Evolutionary conservation across 768 basidiomycete genomes (phyloP).

Genomic region (Boletus barrowsii): DNA sequence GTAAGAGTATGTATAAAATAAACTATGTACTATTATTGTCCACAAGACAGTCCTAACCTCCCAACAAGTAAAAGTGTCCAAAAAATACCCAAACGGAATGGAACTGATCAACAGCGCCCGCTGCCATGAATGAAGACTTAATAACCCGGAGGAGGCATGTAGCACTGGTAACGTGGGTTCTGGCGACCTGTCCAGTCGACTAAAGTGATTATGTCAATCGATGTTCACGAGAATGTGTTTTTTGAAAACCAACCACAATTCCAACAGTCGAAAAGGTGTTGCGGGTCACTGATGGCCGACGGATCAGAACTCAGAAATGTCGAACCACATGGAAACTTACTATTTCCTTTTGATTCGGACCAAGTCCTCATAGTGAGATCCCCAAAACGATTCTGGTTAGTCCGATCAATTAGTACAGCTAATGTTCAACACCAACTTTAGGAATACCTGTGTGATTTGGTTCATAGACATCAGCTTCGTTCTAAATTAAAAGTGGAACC

Average conservation of each 20-base stretch:
- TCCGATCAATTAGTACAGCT: too few relatives aligned
- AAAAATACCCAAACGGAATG: too few relatives aligned
- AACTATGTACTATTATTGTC: too few relatives aligned
- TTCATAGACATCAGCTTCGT: neutral
- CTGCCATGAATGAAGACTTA: too few relatives aligned
- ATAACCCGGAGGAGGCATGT: neutral
- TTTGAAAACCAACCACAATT: neutral
- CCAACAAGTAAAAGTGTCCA: too few relatives aligned
- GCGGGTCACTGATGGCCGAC: neutral
- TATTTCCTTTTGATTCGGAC: neutral
- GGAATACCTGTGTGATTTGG: neutral
- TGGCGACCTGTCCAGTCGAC: neutral
- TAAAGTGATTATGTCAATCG: neutral
- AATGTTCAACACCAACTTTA: neutral
- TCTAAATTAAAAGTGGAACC: neutral
- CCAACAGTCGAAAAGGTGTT: neutral
- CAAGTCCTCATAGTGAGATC: neutral
- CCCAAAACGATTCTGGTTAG: neutral
- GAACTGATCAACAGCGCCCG: too few relatives aligned
- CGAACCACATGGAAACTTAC: neutral
- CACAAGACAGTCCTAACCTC: too few relatives aligned
- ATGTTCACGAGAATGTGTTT: neutral
- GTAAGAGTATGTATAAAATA: too few relatives aligned
- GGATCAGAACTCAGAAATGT: neutral
- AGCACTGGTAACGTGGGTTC: neutral